phyloP scores from a whole-genome alignment of 225 moss, liverwort and hornwort species.

The Antitrichia curtipendula region DNA sequence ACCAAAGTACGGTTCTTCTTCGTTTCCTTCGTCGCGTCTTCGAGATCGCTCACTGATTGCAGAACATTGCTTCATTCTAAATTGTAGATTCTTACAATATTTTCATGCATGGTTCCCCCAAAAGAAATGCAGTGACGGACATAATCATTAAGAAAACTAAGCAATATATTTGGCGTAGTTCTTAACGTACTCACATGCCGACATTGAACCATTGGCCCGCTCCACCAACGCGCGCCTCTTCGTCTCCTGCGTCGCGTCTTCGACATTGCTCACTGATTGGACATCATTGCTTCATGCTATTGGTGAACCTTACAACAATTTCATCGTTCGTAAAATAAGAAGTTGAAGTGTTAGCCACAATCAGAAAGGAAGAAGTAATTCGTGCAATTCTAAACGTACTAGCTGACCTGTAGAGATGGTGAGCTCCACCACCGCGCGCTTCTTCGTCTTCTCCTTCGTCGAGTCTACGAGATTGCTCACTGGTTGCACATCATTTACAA shows the following conservation, averaged over 20 bases:
- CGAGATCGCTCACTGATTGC: not conserved
- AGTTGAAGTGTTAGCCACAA: not conserved
- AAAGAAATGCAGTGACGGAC: not conserved
- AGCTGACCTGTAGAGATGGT: not conserved
- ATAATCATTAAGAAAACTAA: not conserved
- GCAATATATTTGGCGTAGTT: not conserved
- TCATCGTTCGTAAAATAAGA: not conserved
- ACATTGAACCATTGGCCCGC: not conserved
- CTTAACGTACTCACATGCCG: not conserved
- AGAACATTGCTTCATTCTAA: not conserved
- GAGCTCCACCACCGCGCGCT: not conserved
- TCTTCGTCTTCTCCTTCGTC: not conserved
- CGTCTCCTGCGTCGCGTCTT: not conserved
- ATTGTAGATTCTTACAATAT: not conserved
- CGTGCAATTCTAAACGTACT: not conserved
- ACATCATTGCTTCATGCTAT: not conserved
- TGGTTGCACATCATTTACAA: not conserved
- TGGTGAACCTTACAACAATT: not conserved
- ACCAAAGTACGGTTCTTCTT: not conserved
- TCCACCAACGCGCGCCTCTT: not conserved
- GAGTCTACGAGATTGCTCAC: not conserved
- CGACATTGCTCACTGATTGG: not conserved
- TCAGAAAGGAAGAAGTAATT: not conserved
- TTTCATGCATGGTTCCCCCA: not conserved
- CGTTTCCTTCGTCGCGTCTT: not conserved